phyloP scores from a whole-genome alignment of 2,329 filamentous ascomycete genomes.

The Cordyceps pruinosa region DNA sequence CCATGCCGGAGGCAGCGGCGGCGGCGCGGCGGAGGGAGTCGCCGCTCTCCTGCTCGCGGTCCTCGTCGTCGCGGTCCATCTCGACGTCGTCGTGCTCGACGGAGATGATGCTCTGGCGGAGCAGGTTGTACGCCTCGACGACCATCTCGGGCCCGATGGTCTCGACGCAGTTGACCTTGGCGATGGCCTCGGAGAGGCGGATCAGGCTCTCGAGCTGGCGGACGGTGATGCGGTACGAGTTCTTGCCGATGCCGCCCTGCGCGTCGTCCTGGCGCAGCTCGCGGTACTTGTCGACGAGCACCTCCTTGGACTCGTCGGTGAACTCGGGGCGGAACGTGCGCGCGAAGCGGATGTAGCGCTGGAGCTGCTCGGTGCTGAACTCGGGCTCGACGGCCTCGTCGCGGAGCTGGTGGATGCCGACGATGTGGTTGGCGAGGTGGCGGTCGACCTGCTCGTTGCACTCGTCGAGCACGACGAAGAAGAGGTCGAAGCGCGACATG shows the following conservation, averaged over 20 bases:
- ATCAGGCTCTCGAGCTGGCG: constrained; percentile 95
- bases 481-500: constrained; percentile 98
- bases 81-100: constrained; percentile 98
- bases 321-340: constrained; percentile 92
- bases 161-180: constrained; percentile 92
- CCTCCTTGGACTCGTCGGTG: constrained; percentile 74
- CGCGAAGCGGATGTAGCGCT: constrained; percentile 95
- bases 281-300: constrained; percentile 90
- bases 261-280: constrained; percentile 89
- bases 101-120: constrained; percentile 91
- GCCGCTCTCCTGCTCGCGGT: constrained; percentile 38
- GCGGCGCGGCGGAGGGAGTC: constrained; percentile 36
- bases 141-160: constrained; percentile 83
- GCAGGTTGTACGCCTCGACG: constrained; percentile 81
- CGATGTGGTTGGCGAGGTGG: constrained; percentile 89
- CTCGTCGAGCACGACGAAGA: constrained; percentile 96
- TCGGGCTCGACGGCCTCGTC: constrained; percentile 89
- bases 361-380: constrained; percentile 91
- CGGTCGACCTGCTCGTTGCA: constrained; percentile 89
- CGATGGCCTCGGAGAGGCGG: constrained; percentile 92
- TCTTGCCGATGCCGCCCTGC: constrained; percentile 86
- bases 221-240: constrained; percentile 96
- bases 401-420: constrained; percentile 84
- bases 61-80: constrained; percentile 63
- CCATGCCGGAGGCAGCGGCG: constrained; percentile 36